These are phyloP conservation scores for Apophysomyces variabilis DNA, from an alignment of 371 early-diverging fungal species.

Conservation along the genomic window DNA sequence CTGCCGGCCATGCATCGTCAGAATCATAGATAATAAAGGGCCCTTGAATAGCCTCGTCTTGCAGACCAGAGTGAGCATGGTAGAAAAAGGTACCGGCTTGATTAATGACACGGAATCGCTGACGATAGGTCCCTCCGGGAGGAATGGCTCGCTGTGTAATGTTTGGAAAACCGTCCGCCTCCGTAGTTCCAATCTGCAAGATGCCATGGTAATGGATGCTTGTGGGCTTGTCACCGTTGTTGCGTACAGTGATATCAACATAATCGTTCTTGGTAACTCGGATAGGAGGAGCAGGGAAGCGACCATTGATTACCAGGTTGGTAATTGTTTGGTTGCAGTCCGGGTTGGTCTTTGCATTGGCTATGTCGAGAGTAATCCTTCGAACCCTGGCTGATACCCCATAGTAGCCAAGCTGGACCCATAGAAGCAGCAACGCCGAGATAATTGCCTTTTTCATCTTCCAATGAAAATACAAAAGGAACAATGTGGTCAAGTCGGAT, in stretches of 20 bases:
- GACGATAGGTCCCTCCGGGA: constrained; percentile 26
- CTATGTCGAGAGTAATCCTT: constrained; percentile 20
- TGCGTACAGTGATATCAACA: constrained; percentile 37
- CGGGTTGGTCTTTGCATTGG: constrained; percentile 22
- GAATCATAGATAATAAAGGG: constrained; percentile 44
- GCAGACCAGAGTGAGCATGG: constrained; percentile 41
- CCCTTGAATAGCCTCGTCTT: constrained; percentile 38
- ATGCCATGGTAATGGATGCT: constrained; percentile 42
- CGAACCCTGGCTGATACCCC: constrained; percentile 16
- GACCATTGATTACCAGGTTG: constrained; percentile 40
- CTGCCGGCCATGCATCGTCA: constrained; percentile 19
- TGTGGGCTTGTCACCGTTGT: constrained; percentile 18
- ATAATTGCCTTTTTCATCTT: background rate
- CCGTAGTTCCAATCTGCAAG: constrained; percentile 29
- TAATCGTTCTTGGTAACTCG: constrained; percentile 37
- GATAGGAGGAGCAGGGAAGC: constrained; percentile 48
- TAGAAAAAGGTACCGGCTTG: constrained; percentile 46
- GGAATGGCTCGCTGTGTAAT: constrained; percentile 38
- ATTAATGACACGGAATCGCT: constrained; percentile 28
- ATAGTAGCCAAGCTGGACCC: background rate
- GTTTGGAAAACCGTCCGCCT: constrained; percentile 41
- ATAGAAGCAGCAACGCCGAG: background rate
- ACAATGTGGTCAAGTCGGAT: background rate
- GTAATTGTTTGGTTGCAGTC: constrained; percentile 28
- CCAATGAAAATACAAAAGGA: background rate